Base-by-base conservation (phyloP, 2,329 filamentous ascomycete species). In the Colletotrichum sp. region DNA sequence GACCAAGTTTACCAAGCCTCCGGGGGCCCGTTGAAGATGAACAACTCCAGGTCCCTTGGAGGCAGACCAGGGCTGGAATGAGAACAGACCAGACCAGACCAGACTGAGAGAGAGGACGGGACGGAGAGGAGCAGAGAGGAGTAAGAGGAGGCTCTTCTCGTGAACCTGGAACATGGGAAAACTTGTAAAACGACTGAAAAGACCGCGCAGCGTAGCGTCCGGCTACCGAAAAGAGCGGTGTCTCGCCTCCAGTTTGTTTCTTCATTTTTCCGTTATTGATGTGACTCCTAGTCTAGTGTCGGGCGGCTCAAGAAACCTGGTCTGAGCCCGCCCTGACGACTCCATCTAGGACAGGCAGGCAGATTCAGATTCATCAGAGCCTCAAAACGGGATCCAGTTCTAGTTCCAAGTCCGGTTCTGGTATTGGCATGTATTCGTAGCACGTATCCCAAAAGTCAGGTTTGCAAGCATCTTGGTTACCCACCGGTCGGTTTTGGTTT, bases 181-280 rank as follows among this genome's bases (percentile, higher is more conserved):
- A 66, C 25, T 57, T 69, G 69, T 29, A 36, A 44, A 44, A 71
- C 25, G 49, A 55, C 62, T 52, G 62, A 55, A 22, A 75, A 62
- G 49, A 25, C 62, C 62, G 36, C n/a, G 49, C 39, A 34, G 68
- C 57, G 68, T 63, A 55, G 30, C 25, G 63, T 64, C 73, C 57
- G 57, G 19, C 27, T 76, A 64, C 63, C 73, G 39, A 72, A 69
- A 72, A 59, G 55, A 72, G 73, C 63, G 57, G 73, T 76, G 63
- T 72, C 69, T 68, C 63, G 73, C 63, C 64, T 69, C 64, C 73
- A 44, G 57, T 76, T 76, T 72, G 69, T 75, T 75, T 75, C 72
- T 72, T 39, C 61, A 36, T 55, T 22, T 71, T 67, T 34, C 36
- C 64, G 44, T 32, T 32, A 55, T 73, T 62, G 39, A 59, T 57